Evolutionary conservation across 257 asterid species (phyloP).

Genomic region (Haberlea rhodopensis): DNA sequence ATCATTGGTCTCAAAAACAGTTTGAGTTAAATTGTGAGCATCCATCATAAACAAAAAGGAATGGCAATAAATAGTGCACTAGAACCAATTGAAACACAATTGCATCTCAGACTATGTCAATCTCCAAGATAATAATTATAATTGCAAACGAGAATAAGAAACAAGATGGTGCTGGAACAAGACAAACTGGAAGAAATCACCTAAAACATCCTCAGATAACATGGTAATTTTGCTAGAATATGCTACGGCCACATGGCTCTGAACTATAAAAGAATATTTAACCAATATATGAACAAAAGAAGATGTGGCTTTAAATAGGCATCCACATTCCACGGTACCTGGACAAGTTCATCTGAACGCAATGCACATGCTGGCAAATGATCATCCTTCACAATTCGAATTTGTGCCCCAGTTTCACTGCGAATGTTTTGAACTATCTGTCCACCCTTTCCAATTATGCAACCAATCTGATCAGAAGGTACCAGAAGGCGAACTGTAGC

Average conservation of each 20-base stretch:
- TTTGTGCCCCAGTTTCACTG: slow-evolving; percentile 89
- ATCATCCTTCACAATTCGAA: slow-evolving; percentile 81
- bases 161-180: not conserved
- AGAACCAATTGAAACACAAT: not conserved
- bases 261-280: not conserved
- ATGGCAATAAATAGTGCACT: not conserved
- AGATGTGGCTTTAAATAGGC: not conserved
- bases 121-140: slow-evolving; percentile 8
- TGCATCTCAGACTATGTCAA: not conserved
- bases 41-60: not conserved
- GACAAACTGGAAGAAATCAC: not conserved
- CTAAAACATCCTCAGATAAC: not conserved
- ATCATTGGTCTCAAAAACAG: no score
- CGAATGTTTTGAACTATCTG: no score
- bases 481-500: slow-evolving; percentile 71
- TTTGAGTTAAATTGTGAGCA: no score
- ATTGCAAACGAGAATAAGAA: not conserved
- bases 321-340: slow-evolving; percentile 55
- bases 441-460: slow-evolving; percentile 89
- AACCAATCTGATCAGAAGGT: slow-evolving; percentile 93
- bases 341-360: slow-evolving; percentile 88
- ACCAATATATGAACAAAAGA: not conserved
- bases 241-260: not conserved
- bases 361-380: slow-evolving; percentile 83
- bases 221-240: not conserved